Evolutionary conservation across 805 yeast genomes (phyloP).

Genomic region (Wickerhamiella lipophila): DNA sequence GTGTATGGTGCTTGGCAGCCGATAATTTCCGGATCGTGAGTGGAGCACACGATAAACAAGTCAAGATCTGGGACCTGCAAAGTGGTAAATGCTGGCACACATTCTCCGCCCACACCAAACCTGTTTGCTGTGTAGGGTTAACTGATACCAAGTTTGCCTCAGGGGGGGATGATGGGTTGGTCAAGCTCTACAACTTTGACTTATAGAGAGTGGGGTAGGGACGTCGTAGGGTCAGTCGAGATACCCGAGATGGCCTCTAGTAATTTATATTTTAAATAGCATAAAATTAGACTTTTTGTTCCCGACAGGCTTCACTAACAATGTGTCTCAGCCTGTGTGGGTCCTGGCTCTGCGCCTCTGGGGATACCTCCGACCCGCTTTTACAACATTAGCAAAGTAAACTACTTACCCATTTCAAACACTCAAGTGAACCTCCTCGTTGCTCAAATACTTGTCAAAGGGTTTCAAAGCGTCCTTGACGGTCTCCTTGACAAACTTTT

Average conservation of each 20-base stretch:
- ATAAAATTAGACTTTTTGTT: too few species aligned
- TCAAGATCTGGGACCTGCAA: conserved; percentile 92
- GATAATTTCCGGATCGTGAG: conserved; percentile 89
- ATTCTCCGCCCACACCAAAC: conserved; percentile 54
- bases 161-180: conserved; percentile 79
- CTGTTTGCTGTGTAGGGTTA: conserved; percentile 56
- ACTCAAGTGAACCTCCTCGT: conserved; percentile 61
- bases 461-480: conserved; percentile 74
- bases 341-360: too few species aligned
- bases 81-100: conserved; percentile 91
- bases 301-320: too few species aligned
- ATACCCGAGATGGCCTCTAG: not conserved
- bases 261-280: too few species aligned
- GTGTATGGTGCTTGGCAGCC: conserved; percentile 94
- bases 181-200: conserved; percentile 71
- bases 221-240: not conserved
- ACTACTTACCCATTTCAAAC: too few species aligned
- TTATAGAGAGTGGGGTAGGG: conserved; percentile 5
- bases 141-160: conserved; percentile 84
- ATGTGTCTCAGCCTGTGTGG: too few species aligned
- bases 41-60: conserved; percentile 85
- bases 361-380: too few species aligned
- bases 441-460: conserved; percentile 44
- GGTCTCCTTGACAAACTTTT: conserved; percentile 73
- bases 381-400: too few species aligned